phyloP scores from a whole-genome alignment of 306 rosid species.

The Cucumis hystrix region DNA sequence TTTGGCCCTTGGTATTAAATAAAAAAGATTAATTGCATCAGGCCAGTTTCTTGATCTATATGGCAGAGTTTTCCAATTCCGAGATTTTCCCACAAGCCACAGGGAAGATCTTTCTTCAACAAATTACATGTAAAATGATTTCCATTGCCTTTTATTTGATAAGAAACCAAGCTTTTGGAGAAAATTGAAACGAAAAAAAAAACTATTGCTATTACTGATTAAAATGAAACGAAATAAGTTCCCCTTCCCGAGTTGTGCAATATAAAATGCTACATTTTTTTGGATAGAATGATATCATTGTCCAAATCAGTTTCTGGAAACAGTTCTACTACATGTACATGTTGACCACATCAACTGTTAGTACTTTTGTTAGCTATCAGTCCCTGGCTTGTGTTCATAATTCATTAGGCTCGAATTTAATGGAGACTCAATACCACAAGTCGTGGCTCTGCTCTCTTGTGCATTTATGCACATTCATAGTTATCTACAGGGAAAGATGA shows the following conservation, averaged over 20 bases:
- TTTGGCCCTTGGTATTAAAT: not conserved
- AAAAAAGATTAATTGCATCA: not conserved
- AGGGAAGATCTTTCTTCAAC: not conserved
- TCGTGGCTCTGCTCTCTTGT: not conserved
- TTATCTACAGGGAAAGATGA: not conserved
- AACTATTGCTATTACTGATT: not conserved
- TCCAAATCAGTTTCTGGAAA: not conserved
- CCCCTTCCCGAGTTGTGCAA: not conserved
- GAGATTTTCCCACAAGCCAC: not conserved
- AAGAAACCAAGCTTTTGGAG: not conserved
- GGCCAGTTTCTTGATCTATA: not conserved
- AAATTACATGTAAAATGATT: not conserved
- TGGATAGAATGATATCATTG: not conserved
- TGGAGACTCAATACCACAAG: not conserved
- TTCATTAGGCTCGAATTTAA: not conserved
- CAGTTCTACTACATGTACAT: not conserved
- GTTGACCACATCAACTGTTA: not conserved
- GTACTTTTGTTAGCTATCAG: not conserved
- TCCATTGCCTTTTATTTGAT: not conserved
- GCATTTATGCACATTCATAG: not conserved
- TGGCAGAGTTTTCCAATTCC: not conserved
- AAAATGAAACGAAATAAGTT: not conserved
- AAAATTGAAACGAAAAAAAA: not conserved
- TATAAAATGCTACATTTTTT: not conserved
- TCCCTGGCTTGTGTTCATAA: not conserved